These are phyloP conservation scores for Castanea crenata DNA, from an alignment of 306 rosid genomes.

Conservation along the genomic window DNA sequence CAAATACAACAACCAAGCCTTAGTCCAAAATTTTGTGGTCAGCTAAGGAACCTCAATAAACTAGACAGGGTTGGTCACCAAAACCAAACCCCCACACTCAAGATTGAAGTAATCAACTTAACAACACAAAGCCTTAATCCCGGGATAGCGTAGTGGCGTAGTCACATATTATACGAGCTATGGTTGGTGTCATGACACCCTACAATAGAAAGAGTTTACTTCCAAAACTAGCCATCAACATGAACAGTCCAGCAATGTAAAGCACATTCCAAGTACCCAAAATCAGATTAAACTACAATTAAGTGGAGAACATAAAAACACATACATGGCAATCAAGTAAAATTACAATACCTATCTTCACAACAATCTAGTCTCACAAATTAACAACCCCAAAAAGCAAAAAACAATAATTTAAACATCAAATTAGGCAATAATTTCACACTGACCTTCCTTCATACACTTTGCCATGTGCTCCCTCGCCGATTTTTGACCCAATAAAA, in stretches of 20 bases:
- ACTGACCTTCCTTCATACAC: conserved; percentile 99
- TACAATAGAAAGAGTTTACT: neutral
- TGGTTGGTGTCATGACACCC: neutral
- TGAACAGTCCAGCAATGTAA: neutral
- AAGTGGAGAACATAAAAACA: neutral
- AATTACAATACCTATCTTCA: neutral
- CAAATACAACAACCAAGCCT: conserved; percentile 5
- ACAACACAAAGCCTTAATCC: neutral
- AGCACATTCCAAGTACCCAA: neutral
- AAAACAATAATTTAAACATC: neutral
- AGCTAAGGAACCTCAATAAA: no score
- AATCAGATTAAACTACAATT: neutral
- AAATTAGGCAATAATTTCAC: conserved; percentile 5
- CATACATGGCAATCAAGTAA: neutral
- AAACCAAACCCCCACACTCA: neutral
- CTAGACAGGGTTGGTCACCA: no score
- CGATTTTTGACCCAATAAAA: conserved; percentile 82
- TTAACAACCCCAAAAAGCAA: conserved; percentile 3
- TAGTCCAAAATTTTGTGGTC: no score
- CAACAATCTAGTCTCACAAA: neutral
- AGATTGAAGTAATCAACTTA: neutral
- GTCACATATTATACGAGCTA: neutral
- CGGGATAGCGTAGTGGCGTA: neutral
- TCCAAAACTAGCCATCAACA: neutral
- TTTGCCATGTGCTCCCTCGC: conserved; percentile 98